Evolutionary conservation across 345 rosid genomes (phyloP), one percentile per base, ranked within the genome.

Genomic region (Salix viminalis): DNA sequence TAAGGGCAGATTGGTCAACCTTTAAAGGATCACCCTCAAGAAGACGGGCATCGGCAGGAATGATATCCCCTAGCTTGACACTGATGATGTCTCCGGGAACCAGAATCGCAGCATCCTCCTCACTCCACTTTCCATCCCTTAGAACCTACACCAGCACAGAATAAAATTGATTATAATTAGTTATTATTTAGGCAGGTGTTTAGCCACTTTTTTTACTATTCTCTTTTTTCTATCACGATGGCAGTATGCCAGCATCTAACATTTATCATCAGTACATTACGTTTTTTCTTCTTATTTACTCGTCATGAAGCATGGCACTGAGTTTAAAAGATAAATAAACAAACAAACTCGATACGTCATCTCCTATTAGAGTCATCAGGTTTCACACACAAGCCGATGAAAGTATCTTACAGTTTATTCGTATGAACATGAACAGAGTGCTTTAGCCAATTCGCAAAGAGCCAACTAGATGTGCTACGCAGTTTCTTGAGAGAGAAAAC

Each of bases 21-120:
- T 79, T 79, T 28, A 79, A 26, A 2, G 82, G 82, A 70, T 79
- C 82, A 50, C 82, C 82, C 56, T 79, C 82, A 0, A 79, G 82
- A 37, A 79, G 82, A 58, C 82, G 78, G 73, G 82, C 82, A 75
- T 79, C 82, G 21, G 82, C 82, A 64, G 82, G 82, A 42, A 79
- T 15, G 56, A 79, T 79, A 34, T 79, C 82, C 30, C 82, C 82
- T 69, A 79, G 61, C 69, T 79, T 79, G 52, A 79, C 28, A 26
- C 82, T 74, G 24, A 79, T 69, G 52, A 79, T 79, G 42, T 79
- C 82, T 68, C 82, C 82, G 2, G 82, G 82, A 69, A 79, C 82
- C 58, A 79, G 65, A 52, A 79, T 79, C 37, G 82, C 75, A 69
- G 82, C 82, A 24, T 79, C 82, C 67, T 79, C 56, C 67, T 79